Evolutionary conservation across 2,329 filamentous ascomycete genomes (phyloP), one percentile per base, ranked within the genome.

Genomic region (Hypocrella siamensis): DNA sequence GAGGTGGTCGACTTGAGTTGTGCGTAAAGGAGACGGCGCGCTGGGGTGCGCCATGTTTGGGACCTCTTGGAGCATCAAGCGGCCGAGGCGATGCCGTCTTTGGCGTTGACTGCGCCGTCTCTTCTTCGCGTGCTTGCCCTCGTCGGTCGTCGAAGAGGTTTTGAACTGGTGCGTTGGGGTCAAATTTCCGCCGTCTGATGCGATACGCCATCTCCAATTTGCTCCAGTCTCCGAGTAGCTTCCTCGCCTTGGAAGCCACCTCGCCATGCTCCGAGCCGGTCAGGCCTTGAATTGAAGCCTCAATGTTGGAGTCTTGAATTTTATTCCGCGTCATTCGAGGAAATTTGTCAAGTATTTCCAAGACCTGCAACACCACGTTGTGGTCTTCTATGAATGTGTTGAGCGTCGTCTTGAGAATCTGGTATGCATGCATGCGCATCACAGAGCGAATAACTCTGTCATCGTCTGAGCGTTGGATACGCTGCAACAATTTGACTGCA

Each of bases 381-480:
- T 77, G 67, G 50, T 96, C 90, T n/a, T 85, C 79, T 39, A 75
- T 75, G 64, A 88, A 98, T 17, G 79, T 78, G 40, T 75, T 76
- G 33, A 98, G 65, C 5, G 83, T 81, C 19, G 80, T 83, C 53
- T 90, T 93, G 39, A 98, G 63, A 41, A 94, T 93, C 48, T 88
- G 80, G 53, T 98, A 98, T 32, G 88, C 90, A 60, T 96, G 90
- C 79, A 96, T 92, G 46, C 83, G 82, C 48, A 94, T 81, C 25
- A 96, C 85, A 32, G 79, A 75, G 53, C 90, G 82, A 38, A 82
- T 75, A 34, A 94, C 83, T 40, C 75, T 75, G 47, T 93, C 84
- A 43, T 94, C 85, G 30, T 88, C 72, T 49, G 80, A 86, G 26
- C 72, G 70, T 54, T 93, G 83, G 39, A 98, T 85, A 32, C 90